Base-by-base conservation (phyloP, 2,329 filamentous ascomycete genomes). In the Aureobasidium sp. region DNA sequence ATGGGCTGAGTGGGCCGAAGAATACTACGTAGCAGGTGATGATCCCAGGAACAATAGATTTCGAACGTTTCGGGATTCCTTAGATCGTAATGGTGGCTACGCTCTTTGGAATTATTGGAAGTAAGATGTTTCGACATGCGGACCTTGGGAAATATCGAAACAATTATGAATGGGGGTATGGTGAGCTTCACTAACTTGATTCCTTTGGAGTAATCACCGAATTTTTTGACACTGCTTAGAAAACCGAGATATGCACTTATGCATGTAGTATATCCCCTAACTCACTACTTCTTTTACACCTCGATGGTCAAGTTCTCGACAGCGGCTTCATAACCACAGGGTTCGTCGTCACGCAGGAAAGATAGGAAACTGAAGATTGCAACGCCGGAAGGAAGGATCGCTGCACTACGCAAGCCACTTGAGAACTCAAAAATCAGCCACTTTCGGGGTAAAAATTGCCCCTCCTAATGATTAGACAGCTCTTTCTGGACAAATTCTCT, bases 241-340 rank as follows among this genome's bases (percentile, higher is more conserved):
- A 66, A 64, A 3, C 58, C 65, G 10, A 66, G 65, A 36, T 66
- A 66, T 4, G 48, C 48, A 15, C 58, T 63, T 50, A 66, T 66
- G 18, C 56, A 61, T 7, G 64, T 59, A 48, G 42, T 53, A 27
- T 56, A 66, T 9, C 65, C 65, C 20, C 65, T 53, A 11, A 53
- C 33, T 5, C 47, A 58, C 29, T 66, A 58, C 15, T 66, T 45
- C 42, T 43, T 48, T 8, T 63, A 16, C 4, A 63, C 29, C 6
- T 64, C 65, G 8, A 53, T 31, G 7, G 56, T 63, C 42, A 66
- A 25, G 6, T n/a, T 47, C 31, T 66, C 65, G 6, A 66, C 40
- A 33, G 48, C 31, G 6, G 56, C 27, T 6, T 59, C 65, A 40
- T 58, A 50, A 25, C 65, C 65, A 42, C n/a, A n/a, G n/a, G n/a